Base-by-base conservation (phyloP, 2,329 filamentous ascomycete species). In the Xylaria sp. region DNA sequence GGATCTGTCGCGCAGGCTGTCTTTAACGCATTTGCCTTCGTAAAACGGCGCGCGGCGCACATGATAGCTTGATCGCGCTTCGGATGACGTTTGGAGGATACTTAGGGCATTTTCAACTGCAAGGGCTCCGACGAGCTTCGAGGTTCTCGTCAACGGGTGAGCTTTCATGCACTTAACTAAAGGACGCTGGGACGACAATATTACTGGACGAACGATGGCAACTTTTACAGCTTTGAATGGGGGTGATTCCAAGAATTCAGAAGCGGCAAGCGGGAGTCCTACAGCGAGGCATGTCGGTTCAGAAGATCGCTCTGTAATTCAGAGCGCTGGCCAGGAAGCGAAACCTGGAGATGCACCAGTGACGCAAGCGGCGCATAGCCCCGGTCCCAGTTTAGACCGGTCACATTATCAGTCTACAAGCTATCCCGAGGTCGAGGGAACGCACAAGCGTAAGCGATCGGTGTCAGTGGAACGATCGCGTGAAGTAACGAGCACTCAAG, bases 361-460 rank as follows among this genome's bases (percentile, higher is more conserved):
- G 10, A 34, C 73, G 32, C 77, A 80, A 32, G 76, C 76, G 60
- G 84, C 85, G 13, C 80, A 80, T 61, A 84, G 85, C 81, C 76
- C 82, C 37, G 77, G 75, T 4, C 78, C 82, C 23, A 80, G 76
- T 55, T 74, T 78, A 50, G 85, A 87, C 3, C 80, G 83, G 63
- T 76, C 81, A 44, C 75, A 81, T 18, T 82, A 83, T 70, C 81
- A 81, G 60, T 76, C 83, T 1, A 73, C 81, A 54, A 72, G 72
- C 46, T 84, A 84, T 74, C 73, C 83, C 6, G 83, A 86, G 39
- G 76, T 78, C n/a, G 86, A 90, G 44, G 77, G 75, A 18, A 81
- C 85, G 20, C 85, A 89, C 74, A 91, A 91, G 80, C 88, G 89
- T 75, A 95, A 94, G 80, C 88, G 92, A 69, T 93, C 92, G 7